Base-by-base conservation (phyloP, 345 rosid species). In the Citrus hindsii region DNA sequence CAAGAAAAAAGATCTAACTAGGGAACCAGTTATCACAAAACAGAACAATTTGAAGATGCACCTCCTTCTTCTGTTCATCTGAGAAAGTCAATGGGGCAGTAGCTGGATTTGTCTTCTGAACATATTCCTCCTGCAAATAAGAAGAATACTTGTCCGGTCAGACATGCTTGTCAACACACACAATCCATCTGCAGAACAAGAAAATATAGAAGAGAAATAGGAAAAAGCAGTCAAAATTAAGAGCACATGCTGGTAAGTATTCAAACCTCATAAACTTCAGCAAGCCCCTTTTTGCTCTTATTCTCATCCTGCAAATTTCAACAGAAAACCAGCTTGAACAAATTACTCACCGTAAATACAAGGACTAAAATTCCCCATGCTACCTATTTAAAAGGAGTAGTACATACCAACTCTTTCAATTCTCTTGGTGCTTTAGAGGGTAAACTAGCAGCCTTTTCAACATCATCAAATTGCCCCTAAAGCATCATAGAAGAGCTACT, bases 181-280 rank as follows among this genome's bases (percentile, higher is more conserved):
- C 22, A 24, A 62, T 28, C 64, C 33, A 40, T 53, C 46, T 13
- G 51, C 37, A 76, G 55, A 32, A 40, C 28, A 6, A 16, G 38
- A 67, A 19, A 35, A 67, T 53, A 22, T 35, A 35, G 37, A 37
- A 64, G 61, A 28, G 27, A 30, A 37, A 9, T 9, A 30, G 48
- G 24, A 67, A 18, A 76, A 56, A 6, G 32, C 70, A 64, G 9
- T 46, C 9, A 7, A 67, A 67, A 33, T 67, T n/a, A 67, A 53
- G 5, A 35, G 32, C 32, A 22, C 0, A 0, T 19, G 38, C 22
- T 58, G 32, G 37, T 56, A 58, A 62, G 73, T n/a, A 51, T 40
- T 82, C 95, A 79, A 84, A 95, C 99, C 99, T 94, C 99, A 77
- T 96, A 96, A 83, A 96, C 86, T 86, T 96, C 97, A 25, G 93